A percentile compares a stretch with the other conserved stretches of the same genome.
Evolutionary conservation across 1,139 yeast genomes (phyloP).

Genomic region (Pneumocystis canis): DNA sequence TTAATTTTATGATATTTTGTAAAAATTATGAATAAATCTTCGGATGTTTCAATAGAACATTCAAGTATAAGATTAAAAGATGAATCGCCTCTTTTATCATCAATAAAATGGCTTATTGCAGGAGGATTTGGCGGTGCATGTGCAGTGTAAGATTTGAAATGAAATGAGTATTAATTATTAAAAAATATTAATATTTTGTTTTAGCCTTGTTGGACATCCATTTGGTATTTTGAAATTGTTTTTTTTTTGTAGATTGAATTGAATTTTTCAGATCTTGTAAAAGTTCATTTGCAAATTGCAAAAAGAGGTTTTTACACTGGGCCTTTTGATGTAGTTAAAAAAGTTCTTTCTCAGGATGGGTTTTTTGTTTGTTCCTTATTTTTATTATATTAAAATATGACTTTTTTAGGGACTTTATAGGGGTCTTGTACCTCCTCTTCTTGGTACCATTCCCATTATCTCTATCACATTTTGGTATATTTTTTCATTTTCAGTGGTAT

Average conservation of each 20-base stretch:
- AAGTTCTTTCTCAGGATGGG: slow-evolving; percentile 60
- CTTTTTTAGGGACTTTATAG: slow-evolving; percentile 49
- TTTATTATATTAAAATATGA: background rate
- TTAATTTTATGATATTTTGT: background rate
- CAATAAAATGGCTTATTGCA: background rate
- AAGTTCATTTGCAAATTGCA: slow-evolving; percentile 68
- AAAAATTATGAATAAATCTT: background rate
- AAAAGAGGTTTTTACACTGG: slow-evolving; percentile 41
- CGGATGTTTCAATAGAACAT: background rate
- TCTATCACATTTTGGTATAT: slow-evolving; percentile 81
- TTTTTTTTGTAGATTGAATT: slow-evolving; percentile 1
- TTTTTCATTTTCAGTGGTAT: slow-evolving; percentile 29
- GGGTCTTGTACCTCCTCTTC: slow-evolving; percentile 76
- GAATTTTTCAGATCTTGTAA: slow-evolving; percentile 80
- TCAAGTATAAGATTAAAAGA: background rate
- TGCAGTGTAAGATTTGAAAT: background rate
- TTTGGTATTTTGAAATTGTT: background rate
- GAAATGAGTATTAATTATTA: background rate
- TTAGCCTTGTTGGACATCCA: background rate
- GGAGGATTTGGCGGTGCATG: background rate
- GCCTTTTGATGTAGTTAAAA: slow-evolving; percentile 51
- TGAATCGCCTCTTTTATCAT: background rate
- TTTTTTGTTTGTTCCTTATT: slow-evolving; percentile 24
- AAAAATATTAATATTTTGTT: background rate
- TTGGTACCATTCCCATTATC: slow-evolving; percentile 96